These are phyloP conservation scores for Ensete glaucum DNA, from an alignment of 176 grass and related monocot species.

Conservation along the genomic window DNA sequence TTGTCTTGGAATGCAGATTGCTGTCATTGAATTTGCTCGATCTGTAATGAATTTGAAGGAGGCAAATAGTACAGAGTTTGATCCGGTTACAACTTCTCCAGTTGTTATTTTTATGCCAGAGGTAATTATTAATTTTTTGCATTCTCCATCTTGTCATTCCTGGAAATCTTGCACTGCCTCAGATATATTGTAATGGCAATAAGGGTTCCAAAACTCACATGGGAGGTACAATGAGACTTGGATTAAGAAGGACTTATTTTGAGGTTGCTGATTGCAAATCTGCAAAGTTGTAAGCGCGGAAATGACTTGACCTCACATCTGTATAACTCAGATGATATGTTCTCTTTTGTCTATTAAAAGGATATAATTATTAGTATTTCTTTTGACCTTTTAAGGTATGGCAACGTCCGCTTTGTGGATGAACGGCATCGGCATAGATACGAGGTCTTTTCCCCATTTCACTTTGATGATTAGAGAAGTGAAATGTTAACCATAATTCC, in stretches of 20 bases:
- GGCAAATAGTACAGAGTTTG: conserved; percentile 8
- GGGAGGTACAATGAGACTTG: conserved; percentile 95
- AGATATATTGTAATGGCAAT: background rate
- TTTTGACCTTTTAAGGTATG: conserved; percentile 47
- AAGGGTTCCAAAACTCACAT: conserved; percentile 96
- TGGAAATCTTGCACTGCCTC: background rate
- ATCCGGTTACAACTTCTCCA: background rate
- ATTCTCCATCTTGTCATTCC: background rate
- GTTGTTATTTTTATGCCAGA: conserved; percentile 9
- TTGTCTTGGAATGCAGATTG: conserved; percentile 4
- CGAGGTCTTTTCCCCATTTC: conserved; percentile 36
- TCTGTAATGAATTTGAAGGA: conserved; percentile 3
- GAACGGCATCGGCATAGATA: conserved; percentile 92
- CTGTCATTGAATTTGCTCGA: conserved; percentile 3
- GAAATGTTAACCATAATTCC: conserved; percentile 9
- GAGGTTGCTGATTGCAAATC: conserved; percentile 54
- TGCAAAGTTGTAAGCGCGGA: conserved; percentile 61
- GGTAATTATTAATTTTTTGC: background rate
- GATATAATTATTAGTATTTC: conserved; percentile 15
- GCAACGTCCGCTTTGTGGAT: conserved; percentile 46
- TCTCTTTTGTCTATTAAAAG: background rate
- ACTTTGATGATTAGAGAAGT: conserved; percentile 11
- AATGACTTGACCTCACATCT: background rate
- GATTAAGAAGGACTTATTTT: conserved; percentile 79
- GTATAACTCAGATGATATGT: too few relatives aligned